Evolutionary conservation across 768 basidiomycete species (phyloP).

Genomic region (Mycena albidolilacea): DNA sequence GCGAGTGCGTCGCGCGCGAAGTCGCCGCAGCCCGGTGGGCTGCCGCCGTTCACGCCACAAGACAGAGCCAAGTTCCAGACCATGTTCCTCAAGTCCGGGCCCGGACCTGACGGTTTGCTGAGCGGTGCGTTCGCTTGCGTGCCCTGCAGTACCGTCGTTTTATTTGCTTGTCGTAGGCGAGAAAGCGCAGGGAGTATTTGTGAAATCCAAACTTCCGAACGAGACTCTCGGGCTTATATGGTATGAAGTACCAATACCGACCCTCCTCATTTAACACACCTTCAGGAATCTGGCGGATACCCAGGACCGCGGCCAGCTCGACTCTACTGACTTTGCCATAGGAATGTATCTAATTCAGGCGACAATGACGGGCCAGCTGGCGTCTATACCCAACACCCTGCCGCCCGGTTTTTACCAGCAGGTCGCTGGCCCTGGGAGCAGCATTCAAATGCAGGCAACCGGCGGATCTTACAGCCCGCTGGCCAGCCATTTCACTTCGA

Average conservation of each 20-base stretch:
- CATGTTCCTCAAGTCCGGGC: constrained; percentile 82
- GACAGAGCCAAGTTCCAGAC: constrained; percentile 89
- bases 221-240: constrained; percentile 95
- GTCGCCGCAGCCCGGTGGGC: constrained; percentile 66
- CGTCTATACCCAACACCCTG: constrained; percentile 78
- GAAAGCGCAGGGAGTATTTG: constrained; percentile 90
- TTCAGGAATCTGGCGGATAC: constrained; percentile 95
- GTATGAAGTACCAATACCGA: constrained; percentile 53
- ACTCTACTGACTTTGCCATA: constrained; percentile 92
- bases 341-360: constrained; percentile 98
- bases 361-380: constrained; percentile 85
- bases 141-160: not conserved
- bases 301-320: constrained; percentile 90
- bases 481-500: constrained; percentile 55
- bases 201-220: constrained; percentile 90
- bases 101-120: constrained; percentile 78
- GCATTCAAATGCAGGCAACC: constrained; percentile 68
- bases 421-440: constrained; percentile 64
- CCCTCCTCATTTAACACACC: constrained; percentile 28
- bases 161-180: constrained; percentile 66
- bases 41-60: constrained; percentile 81
- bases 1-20: constrained; percentile 60
- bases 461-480: constrained; percentile 76
- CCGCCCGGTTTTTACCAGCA: constrained; percentile 91
- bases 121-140: constrained; percentile 66